Evolutionary conservation across 106 monocot species (phyloP).

Genomic region (Agapanthus africanus): DNA sequence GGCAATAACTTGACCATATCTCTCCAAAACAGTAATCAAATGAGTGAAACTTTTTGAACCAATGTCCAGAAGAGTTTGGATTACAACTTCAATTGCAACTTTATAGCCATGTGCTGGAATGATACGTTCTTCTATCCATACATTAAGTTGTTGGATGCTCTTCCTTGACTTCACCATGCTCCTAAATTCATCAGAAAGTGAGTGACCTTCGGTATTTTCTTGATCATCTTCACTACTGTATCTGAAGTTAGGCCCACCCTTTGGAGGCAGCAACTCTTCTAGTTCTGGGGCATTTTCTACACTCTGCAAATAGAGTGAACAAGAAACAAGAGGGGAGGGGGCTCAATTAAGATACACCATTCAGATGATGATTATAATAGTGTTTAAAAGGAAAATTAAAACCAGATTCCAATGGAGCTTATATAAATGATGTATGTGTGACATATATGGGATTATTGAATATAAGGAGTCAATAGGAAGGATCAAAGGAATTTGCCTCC

Average conservation of each 20-base stretch:
- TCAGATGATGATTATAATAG: neutral
- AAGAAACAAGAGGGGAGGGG: neutral
- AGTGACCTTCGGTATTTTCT: slow-evolving; percentile 24
- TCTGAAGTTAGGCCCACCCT: slow-evolving; percentile 61
- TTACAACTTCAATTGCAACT: slow-evolving; percentile 66
- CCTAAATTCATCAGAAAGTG: slow-evolving; percentile 59
- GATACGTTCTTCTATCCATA: slow-evolving; percentile 68
- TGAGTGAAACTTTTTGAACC: slow-evolving; percentile 99
- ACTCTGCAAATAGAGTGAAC: slow-evolving; percentile 52
- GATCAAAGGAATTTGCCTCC: no score
- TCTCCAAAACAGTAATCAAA: slow-evolving; percentile 82
- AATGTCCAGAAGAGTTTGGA: slow-evolving; percentile 84
- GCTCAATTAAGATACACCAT: neutral
- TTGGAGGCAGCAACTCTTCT: slow-evolving; percentile 78
- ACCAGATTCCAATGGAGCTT: neutral
- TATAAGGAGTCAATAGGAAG: no score
- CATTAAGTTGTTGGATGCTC: slow-evolving; percentile 47
- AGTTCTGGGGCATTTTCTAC: slow-evolving; percentile 66
- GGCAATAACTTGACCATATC: slow-evolving; percentile 75
- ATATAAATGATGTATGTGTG: no score
- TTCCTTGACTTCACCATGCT: slow-evolving; percentile 58
- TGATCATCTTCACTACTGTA: slow-evolving; percentile 44
- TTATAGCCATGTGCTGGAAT: slow-evolving; percentile 44
- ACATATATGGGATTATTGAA: no score
- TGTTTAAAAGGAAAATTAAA: neutral